Base-by-base conservation (phyloP, 345 rosid species). In the Abelmoschus esculentus region DNA sequence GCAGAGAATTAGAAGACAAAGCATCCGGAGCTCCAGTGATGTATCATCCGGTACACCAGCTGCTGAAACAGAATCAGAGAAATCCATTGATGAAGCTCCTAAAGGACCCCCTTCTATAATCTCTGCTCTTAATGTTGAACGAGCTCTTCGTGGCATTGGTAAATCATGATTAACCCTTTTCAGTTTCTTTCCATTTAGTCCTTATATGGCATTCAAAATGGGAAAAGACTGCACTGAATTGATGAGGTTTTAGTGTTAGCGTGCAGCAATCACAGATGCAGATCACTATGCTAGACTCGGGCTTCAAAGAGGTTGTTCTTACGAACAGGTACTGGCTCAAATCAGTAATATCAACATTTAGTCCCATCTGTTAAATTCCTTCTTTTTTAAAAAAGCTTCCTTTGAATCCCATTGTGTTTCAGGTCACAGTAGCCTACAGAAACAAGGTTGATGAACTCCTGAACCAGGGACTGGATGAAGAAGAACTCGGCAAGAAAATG, bases 71-170 rank as follows among this genome's bases (percentile, higher is more conserved):
- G 87, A 79, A 55, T 59, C 83, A 12, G 86, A 86, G 64, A 79
- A 76, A 13, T 84, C 88, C 74, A 83, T 92, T 14, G 88, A 86
- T n/a, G 88, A 86, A 75, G 84, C 80, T 17, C 90, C 85, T 1
- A 72, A 70, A 53, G 86, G 76, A 5, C 7, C 86, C 61, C 85
- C 93, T 3, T 88, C 98, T 54, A 71, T 90, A 70, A 63, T 62
- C 61, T 68, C 71, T 54, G 61, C 71, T 70, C 90, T 93, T 26
- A 62, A 90, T 50, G 91, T 89, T 18, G 96, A 93, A 55, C 83
- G 91, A 5, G 97, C 95, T 61, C 89, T 93, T 19, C 90, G 97
- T 4, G 97, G 97, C 81, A 84, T 87, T 49, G 85, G 97, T 93
- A 85, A 82, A 46, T 22, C 59, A 56, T 19, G 9, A 46, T 11